Percentiles rank a stretch among this genome's conserved stretches.
Conservation (phyloP, 352 stramenopile genomes). For the Phytophthora agathidicida region DNA sequence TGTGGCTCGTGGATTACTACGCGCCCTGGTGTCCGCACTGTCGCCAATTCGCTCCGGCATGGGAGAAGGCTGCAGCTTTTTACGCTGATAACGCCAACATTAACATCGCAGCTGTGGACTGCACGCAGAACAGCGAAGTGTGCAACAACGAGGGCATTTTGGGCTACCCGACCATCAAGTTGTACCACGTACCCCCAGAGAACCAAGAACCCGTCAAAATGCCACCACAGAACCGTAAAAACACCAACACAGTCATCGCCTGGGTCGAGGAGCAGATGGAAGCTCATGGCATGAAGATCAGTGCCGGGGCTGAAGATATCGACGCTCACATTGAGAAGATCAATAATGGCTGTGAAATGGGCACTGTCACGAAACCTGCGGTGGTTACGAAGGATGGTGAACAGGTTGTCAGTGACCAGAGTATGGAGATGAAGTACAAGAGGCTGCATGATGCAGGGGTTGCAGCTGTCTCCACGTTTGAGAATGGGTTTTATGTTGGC, state of each 20-base stretch:
- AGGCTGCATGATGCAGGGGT: slow-evolving; percentile 68
- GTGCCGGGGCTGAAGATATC: slow-evolving; percentile 52
- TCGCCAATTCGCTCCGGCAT: slow-evolving; percentile 70
- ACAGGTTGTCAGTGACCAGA: slow-evolving; percentile 37
- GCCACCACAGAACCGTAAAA: slow-evolving; percentile 39
- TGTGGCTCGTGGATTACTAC: slow-evolving; percentile 87
- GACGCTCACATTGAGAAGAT: slow-evolving; percentile 62
- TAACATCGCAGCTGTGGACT: slow-evolving; percentile 79
- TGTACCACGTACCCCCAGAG: slow-evolving; percentile 65
- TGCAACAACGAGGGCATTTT: slow-evolving; percentile 69
- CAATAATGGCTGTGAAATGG: slow-evolving; percentile 48
- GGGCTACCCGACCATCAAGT: slow-evolving; percentile 69
- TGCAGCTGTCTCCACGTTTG: slow-evolving; percentile 68
- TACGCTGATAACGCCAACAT: slow-evolving; percentile 61
- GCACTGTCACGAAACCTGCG: slow-evolving; percentile 4
- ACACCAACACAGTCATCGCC: slow-evolving; percentile 62
- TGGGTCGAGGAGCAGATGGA: slow-evolving; percentile 70
- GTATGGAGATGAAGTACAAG: slow-evolving; percentile 63
- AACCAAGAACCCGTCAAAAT: slow-evolving; percentile 44
- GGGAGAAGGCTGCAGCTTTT: slow-evolving; percentile 71
- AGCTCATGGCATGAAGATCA: slow-evolving; percentile 52
- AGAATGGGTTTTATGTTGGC: slow-evolving; percentile 80
- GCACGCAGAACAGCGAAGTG: slow-evolving; percentile 56
- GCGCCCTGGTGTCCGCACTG: slow-evolving; percentile 84
- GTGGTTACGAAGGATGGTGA: slow-evolving; percentile 18